Conservation (phyloP, 2,329 filamentous ascomycete species). For the Pyrenophora tritici-repentis region DNA sequence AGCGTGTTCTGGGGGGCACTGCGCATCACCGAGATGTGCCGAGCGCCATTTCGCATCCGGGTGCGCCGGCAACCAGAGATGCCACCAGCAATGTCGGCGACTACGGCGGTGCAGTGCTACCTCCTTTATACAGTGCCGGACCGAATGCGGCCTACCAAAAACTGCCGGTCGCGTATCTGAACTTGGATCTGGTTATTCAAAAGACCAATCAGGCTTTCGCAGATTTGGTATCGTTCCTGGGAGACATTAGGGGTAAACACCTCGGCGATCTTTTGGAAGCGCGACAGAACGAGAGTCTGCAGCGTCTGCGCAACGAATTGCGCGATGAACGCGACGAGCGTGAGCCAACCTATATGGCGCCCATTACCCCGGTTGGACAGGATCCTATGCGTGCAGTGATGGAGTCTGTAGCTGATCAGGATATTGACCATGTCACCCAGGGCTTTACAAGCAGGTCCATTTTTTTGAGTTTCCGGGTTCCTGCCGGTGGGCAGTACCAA, state of each 20-base stretch:
- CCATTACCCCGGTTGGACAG: slow-evolving; percentile 52
- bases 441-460: slow-evolving; percentile 51
- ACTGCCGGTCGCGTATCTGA: slow-evolving; percentile 50
- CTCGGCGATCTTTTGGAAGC: slow-evolving; percentile 52
- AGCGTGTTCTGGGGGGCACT: slow-evolving; percentile 24
- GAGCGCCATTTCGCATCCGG: slow-evolving; percentile 20
- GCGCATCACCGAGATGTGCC: slow-evolving; percentile 25
- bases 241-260: slow-evolving; percentile 46
- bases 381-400: slow-evolving; percentile 51
- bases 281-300: slow-evolving; percentile 50
- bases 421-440: slow-evolving; percentile 52
- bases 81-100: slow-evolving; percentile 22
- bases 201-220: slow-evolving; percentile 54
- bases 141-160: slow-evolving; percentile 36
- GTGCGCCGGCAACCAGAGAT: slow-evolving; percentile 20
- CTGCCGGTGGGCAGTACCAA: slow-evolving; percentile 39
- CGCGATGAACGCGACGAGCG: slow-evolving; percentile 54
- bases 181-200: slow-evolving; percentile 55
- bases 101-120: slow-evolving; percentile 17
- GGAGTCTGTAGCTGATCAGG: slow-evolving; percentile 47
- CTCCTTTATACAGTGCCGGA: slow-evolving; percentile 29
- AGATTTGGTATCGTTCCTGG: slow-evolving; percentile 48
- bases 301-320: slow-evolving; percentile 51
- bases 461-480: slow-evolving; percentile 48
- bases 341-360: slow-evolving; percentile 57